phyloP scores from a whole-genome alignment of 1,284 basidiomycete species.

The Mrakiaceae sp. region DNA sequence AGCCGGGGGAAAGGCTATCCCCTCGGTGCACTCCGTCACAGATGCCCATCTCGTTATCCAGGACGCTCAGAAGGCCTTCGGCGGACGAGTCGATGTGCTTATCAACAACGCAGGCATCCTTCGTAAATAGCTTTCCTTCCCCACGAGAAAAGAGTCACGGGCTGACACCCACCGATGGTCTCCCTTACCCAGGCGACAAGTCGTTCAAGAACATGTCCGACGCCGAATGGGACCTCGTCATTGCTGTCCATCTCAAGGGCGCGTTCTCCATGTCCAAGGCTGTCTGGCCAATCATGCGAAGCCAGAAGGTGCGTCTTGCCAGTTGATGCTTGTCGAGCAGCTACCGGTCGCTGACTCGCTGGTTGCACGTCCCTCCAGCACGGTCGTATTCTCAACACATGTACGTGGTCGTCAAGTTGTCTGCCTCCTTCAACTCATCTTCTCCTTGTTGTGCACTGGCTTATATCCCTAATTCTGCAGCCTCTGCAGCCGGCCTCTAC shows the following conservation, averaged over 20 bases:
- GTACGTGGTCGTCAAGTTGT: too few relatives aligned
- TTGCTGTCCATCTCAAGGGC: conserved; percentile 87
- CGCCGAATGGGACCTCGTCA: conserved; percentile 75
- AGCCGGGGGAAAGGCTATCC: conserved; percentile 79
- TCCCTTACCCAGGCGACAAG: conserved; percentile 35
- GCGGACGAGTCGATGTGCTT: conserved; percentile 63
- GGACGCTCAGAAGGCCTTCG: conserved; percentile 72
- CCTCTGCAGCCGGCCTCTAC: conserved; percentile 47
- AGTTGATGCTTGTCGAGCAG: too few relatives aligned
- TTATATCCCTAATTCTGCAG: conserved; percentile 18
- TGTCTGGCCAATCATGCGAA: conserved; percentile 90
- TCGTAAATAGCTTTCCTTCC: conserved; percentile 37
- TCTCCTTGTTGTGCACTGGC: too few relatives aligned
- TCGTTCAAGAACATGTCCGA: conserved; percentile 85
- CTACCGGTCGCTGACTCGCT: not conserved
- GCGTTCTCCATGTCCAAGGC: conserved; percentile 93
- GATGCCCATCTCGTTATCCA: conserved; percentile 72
- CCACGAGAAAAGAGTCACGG: not conserved
- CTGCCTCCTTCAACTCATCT: too few relatives aligned
- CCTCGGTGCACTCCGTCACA: conserved; percentile 77
- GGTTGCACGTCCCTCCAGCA: not conserved
- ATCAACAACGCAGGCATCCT: conserved; percentile 98
- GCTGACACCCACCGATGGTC: conserved; percentile 7
- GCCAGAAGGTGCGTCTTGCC: conserved; percentile 51
- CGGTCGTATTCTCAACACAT: not conserved